These are phyloP conservation scores for Fusarium pseudoanthophilum DNA, from an alignment of 2,329 filamentous ascomycete genomes.

Conservation along the genomic window DNA sequence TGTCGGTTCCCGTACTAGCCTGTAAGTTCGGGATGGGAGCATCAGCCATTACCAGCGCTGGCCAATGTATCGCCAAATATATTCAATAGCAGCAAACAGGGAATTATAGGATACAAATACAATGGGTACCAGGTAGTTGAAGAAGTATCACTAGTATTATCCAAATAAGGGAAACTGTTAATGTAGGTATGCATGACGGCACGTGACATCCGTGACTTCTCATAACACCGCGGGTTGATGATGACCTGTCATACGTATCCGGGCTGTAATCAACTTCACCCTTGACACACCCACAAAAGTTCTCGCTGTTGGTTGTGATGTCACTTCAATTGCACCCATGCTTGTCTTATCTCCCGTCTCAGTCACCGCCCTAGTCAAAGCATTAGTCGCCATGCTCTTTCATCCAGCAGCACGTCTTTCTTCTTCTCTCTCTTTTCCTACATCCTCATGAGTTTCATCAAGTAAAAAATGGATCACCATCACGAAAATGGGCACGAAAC, in stretches of 20 bases:
- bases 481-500: not conserved
- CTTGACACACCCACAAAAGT: not conserved
- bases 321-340: not conserved
- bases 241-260: not conserved
- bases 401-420: not conserved
- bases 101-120: not conserved
- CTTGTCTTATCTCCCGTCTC: constrained; percentile 1
- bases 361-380: not conserved
- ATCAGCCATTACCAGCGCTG: not conserved
- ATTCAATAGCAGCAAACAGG: not conserved
- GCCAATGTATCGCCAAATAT: not conserved
- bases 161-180: too few species aligned
- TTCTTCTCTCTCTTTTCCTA: not conserved
- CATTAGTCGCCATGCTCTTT: not conserved
- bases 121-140: too few species aligned
- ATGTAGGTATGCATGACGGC: not conserved
- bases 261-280: not conserved
- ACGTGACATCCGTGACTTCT: not conserved
- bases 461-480: not conserved
- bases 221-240: not conserved
- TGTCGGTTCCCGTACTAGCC: too few species aligned
- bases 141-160: not conserved
- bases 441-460: not conserved
- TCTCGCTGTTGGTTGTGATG: constrained; percentile 1
- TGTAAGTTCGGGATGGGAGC: too few species aligned